Base-by-base conservation (phyloP, 148 eudicot genomes). In the Nepenthes gracilis region DNA sequence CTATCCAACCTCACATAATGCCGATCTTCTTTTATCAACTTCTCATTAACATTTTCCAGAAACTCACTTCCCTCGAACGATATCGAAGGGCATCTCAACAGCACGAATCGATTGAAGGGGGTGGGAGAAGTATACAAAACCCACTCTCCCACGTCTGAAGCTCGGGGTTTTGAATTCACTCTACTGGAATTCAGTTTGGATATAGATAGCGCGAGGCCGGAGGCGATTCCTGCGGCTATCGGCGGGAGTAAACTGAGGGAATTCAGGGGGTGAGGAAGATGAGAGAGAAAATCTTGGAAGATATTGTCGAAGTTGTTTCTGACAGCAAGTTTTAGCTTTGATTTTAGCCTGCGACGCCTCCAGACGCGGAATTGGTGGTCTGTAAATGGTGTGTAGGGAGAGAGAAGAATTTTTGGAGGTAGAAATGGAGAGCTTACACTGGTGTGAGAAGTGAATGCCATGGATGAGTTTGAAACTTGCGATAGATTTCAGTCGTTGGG, bases 41-140 rank as follows among this genome's bases (percentile, higher is more conserved):
- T 87, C n/a, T 80, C 91, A 49, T 73, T 81, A 55, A 71, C 82
- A 61, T 79, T 67, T 47, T 83, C 84, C 57, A 70, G 66, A 5
- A 72, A 47, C 50, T 78, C 83, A 4, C 67, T 63, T 1, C 77
- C 83, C 33, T 76, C 69, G 32, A 81, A 74, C 33, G 70, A 64
- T 4, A 91, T 66, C 7, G 98, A 84, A 0, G 85, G 87, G 37
- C 96, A 93, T 2, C 98, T 70, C 4, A 88, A 38, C 4, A 80
- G 68, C 2, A 93, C 91, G 43, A 93, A 93, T 1, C 98, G 96
- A 51, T 93, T 88, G 47, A 93, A 92, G 12, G 96, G 95, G 12
- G 98, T 86, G 5, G 98, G 96, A 60, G 82, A 77, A 2, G 98
- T 75, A 64, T 84, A 81, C 12, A 93, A 47, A 2, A 77, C 76